A percentile compares a stretch with the other conserved stretches of the same genome.
Conservation (phyloP, 176 grass and related monocot genomes). For the maize (Zea mays) region DNA sequence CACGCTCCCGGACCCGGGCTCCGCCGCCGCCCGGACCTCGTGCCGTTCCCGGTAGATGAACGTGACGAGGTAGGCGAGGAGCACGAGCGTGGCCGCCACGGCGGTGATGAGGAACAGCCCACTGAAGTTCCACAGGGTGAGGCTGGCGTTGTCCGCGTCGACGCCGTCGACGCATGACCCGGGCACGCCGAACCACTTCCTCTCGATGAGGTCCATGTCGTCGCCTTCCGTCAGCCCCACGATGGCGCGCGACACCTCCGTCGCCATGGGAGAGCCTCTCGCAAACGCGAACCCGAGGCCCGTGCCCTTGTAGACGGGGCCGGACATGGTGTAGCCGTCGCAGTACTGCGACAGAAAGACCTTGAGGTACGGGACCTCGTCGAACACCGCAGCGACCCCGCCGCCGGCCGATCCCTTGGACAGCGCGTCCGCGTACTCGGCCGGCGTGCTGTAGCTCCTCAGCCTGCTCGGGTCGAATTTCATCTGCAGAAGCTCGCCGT, state of each 20-base stretch:
- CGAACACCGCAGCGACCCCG: slow-evolving; percentile 57
- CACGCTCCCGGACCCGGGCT: slow-evolving; percentile 7
- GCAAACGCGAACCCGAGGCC: slow-evolving; percentile 70
- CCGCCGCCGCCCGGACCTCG: slow-evolving; percentile 27
- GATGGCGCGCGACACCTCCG: slow-evolving; percentile 56
- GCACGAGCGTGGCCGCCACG: slow-evolving; percentile 38
- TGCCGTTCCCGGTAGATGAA: slow-evolving; percentile 59
- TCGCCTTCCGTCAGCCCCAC: slow-evolving; percentile 51
- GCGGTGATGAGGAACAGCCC: slow-evolving; percentile 71
- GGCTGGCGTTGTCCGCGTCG: slow-evolving; percentile 26
- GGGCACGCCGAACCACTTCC: slow-evolving; percentile 46
- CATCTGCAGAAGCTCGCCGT: slow-evolving; percentile 27
- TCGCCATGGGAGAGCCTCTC: slow-evolving; percentile 46
- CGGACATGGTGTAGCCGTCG: slow-evolving; percentile 40
- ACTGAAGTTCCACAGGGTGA: slow-evolving; percentile 54
- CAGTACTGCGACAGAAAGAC: slow-evolving; percentile 46
- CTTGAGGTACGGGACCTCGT: slow-evolving; percentile 66
- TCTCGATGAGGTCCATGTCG: slow-evolving; percentile 51
- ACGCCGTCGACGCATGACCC: slow-evolving; percentile 16
- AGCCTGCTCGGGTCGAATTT: slow-evolving; percentile 35
- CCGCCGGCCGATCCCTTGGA: slow-evolving; percentile 40
- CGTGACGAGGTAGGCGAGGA: slow-evolving; percentile 39
- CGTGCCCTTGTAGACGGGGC: slow-evolving; percentile 48
- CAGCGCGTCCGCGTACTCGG: slow-evolving; percentile 57
- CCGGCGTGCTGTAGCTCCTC: slow-evolving; percentile 35